phyloP scores from a whole-genome alignment of 495 filamentous ascomycete genomes.

The Penicillium taxi region DNA sequence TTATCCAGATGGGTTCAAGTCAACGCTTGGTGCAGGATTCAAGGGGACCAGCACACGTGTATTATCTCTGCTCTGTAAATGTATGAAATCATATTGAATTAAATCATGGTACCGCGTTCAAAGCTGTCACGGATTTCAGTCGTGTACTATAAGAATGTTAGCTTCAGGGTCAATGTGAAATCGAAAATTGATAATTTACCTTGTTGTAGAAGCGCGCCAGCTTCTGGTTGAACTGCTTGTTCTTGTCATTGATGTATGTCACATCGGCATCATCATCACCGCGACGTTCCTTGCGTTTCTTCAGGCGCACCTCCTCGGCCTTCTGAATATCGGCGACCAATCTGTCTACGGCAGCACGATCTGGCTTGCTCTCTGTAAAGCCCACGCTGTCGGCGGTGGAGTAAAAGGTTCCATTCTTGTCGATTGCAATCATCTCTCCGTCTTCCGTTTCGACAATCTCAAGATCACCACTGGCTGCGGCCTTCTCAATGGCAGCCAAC shows the following conservation, averaged over 20 bases:
- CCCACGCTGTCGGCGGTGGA: constrained; percentile 71
- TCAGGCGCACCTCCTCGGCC: constrained; percentile 77
- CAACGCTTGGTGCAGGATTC: no score
- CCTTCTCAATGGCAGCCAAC: constrained; percentile 71
- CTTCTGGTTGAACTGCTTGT: constrained; percentile 99
- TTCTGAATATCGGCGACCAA: constrained; percentile 79
- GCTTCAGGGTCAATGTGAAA: constrained; percentile 3
- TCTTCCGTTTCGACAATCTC: constrained; percentile 91
- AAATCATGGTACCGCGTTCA: constrained; percentile 78
- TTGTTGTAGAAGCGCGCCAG: constrained; percentile 93
- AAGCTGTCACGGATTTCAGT: constrained; percentile 95
- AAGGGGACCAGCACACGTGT: constrained; percentile 17
- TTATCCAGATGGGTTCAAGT: no score
- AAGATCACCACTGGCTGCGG: constrained; percentile 68
- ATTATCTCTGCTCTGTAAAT: constrained; percentile 16
- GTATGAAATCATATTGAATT: constrained; percentile 22
- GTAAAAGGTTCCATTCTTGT: constrained; percentile 84
- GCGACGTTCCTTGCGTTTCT: constrained; percentile 72
- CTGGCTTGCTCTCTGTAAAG: constrained; percentile 80
- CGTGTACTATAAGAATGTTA: constrained; percentile 62
- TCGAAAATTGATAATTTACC: constrained; percentile 35
- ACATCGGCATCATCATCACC: constrained; percentile 78
- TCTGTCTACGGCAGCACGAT: constrained; percentile 82
- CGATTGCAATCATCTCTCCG: constrained; percentile 89
- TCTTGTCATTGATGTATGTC: constrained; percentile 99